Evolutionary conservation across 768 basidiomycete genomes (phyloP).

Genomic region (Tulasnella sp.): DNA sequence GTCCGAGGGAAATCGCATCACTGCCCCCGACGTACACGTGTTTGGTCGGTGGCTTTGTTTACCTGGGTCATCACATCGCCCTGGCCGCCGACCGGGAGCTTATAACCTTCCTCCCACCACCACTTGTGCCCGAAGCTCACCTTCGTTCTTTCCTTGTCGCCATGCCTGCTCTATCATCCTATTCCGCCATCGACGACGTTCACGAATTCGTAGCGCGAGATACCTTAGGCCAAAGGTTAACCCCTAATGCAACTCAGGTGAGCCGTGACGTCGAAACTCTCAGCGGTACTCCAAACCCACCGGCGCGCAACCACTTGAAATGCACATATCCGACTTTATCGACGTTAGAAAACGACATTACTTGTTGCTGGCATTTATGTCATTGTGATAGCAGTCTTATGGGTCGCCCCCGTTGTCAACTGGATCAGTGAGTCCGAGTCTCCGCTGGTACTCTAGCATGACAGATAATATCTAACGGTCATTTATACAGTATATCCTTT

Average conservation of each 20-base stretch:
- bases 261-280: neutral
- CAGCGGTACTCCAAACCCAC: neutral
- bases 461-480: neutral
- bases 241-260: conserved; percentile 16
- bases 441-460: neutral
- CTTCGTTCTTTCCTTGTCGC: neutral
- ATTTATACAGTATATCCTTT: conserved; percentile 65
- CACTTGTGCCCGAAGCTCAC: neutral
- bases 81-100: neutral
- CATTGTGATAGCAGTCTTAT: conserved; percentile 64
- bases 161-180: conserved; percentile 1
- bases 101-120: neutral
- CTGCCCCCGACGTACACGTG: neutral
- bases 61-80: neutral
- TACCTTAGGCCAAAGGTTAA: conserved; percentile 3
- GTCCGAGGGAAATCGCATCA: neutral
- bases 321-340: neutral
- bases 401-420: conserved; percentile 63
- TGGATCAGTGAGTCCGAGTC: conserved; percentile 49
- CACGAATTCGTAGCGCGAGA: neutral
- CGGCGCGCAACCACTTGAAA: neutral
- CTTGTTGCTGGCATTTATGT: conserved; percentile 73
- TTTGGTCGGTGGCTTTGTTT: neutral
- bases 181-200: neutral
- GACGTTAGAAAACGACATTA: conserved; percentile 39